These are phyloP conservation scores for Cenococcum geophilum DNA, from an alignment of 495 filamentous ascomycete genomes.

Conservation along the genomic window DNA sequence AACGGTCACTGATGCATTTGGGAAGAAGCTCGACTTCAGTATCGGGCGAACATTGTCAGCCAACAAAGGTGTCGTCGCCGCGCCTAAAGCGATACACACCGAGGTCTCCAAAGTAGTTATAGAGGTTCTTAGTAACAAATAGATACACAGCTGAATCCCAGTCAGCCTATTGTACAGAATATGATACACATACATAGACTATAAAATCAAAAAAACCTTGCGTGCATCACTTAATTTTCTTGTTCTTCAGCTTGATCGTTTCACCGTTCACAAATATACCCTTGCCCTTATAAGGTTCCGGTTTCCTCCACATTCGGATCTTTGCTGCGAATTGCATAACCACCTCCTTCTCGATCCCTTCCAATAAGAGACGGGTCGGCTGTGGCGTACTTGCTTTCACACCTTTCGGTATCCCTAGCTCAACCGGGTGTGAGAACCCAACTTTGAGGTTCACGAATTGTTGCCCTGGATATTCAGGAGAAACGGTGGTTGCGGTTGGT, in stretches of 20 bases:
- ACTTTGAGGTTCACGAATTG: slow-evolving; percentile 87
- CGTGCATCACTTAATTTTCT: slow-evolving; percentile 84
- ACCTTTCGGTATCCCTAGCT: slow-evolving; percentile 73
- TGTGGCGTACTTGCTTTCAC: slow-evolving; percentile 84
- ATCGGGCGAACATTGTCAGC: slow-evolving; percentile 75
- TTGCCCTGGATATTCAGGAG: slow-evolving; percentile 68
- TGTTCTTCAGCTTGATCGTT: slow-evolving; percentile 93
- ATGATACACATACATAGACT: slow-evolving; percentile 6
- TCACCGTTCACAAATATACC: slow-evolving; percentile 96
- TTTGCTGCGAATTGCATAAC: slow-evolving; percentile 86
- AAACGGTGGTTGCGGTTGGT: slow-evolving; percentile 58
- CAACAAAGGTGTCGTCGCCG: slow-evolving; percentile 92
- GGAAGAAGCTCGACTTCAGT: slow-evolving; percentile 75
- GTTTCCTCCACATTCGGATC: slow-evolving; percentile 80
- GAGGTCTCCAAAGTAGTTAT: slow-evolving; percentile 77
- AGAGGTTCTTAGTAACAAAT: slow-evolving; percentile 60
- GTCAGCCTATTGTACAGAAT: neutral
- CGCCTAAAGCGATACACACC: slow-evolving; percentile 65
- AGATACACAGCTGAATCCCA: slow-evolving; percentile 5
- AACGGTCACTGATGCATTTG: slow-evolving; percentile 77
- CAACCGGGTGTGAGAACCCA: slow-evolving; percentile 91
- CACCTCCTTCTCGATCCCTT: slow-evolving; percentile 75
- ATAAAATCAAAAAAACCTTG: neutral
- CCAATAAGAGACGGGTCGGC: slow-evolving; percentile 87
- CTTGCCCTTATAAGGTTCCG: slow-evolving; percentile 99